Evolutionary conservation across 2,329 filamentous ascomycete genomes (phyloP).

Genomic region (Emmonsia crescens): DNA sequence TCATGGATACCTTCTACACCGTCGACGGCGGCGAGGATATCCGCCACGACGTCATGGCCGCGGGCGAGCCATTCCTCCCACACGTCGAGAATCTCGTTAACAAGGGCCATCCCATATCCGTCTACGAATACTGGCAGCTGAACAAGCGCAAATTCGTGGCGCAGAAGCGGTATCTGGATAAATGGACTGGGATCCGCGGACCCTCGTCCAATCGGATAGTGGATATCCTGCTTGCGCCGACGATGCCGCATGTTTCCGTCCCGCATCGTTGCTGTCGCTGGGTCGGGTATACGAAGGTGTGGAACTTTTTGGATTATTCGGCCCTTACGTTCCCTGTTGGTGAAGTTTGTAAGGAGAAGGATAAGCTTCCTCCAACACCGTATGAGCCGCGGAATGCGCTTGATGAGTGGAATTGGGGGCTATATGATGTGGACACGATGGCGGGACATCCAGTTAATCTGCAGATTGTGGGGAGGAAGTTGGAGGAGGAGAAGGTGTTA

Average conservation of each 20-base stretch:
- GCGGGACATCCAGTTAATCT: constrained; percentile 41
- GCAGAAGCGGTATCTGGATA: constrained; percentile 48
- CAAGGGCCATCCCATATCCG: constrained; percentile 43
- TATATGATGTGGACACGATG: constrained; percentile 36
- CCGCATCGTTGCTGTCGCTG: constrained; percentile 35
- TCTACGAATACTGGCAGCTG: constrained; percentile 58
- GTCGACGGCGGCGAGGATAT: constrained; percentile 56
- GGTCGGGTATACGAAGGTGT: constrained; percentile 52
- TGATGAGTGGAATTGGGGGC: constrained; percentile 42
- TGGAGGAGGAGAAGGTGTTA: constrained; percentile 47
- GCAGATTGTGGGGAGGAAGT: constrained; percentile 42
- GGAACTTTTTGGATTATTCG: constrained; percentile 53
- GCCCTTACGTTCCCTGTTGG: constrained; percentile 48
- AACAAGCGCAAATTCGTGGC: constrained; percentile 46
- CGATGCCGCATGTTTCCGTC: constrained; percentile 49
- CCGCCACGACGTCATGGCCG: constrained; percentile 40
- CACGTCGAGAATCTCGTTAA: constrained; percentile 49
- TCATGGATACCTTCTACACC: constrained; percentile 53
- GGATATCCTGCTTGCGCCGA: constrained; percentile 48
- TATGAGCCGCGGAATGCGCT: constrained; percentile 40
- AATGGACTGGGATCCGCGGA: constrained; percentile 43
- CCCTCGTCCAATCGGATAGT: constrained; percentile 35
- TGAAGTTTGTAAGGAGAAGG: constrained; percentile 32
- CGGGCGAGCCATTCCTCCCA: constrained; percentile 49
- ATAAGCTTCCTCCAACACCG: constrained; percentile 25